phyloP scores from a whole-genome alignment of 2,329 filamentous ascomycete genomes.

The Sordariomycetes sp. region DNA sequence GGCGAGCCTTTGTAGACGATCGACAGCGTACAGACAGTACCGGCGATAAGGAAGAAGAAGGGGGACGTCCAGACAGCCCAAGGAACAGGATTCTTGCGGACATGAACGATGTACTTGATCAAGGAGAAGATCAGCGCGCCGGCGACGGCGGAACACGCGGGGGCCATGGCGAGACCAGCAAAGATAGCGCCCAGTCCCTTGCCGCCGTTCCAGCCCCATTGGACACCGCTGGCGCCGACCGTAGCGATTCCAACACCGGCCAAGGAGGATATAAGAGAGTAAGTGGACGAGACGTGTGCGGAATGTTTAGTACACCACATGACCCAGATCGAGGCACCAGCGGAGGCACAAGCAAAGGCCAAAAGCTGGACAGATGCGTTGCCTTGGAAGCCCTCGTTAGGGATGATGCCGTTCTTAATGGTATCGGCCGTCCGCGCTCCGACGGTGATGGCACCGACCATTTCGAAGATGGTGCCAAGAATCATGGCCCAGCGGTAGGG shows the following conservation, averaged over 20 bases:
- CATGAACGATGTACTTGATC: constrained; percentile 62
- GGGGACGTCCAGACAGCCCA: constrained; percentile 69
- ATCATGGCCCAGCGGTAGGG: constrained; percentile 48
- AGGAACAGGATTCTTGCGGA: constrained; percentile 60
- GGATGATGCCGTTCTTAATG: constrained; percentile 37
- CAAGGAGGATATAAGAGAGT: constrained; percentile 33
- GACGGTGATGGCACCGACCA: constrained; percentile 37
- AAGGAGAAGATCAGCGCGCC: constrained; percentile 61
- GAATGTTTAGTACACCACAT: constrained; percentile 26
- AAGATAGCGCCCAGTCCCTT: constrained; percentile 13
- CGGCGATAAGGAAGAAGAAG: constrained; percentile 70
- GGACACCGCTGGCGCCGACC: constrained; percentile 13
- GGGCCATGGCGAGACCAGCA: constrained; percentile 47
- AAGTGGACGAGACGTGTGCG: constrained; percentile 32
- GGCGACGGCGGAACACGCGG: constrained; percentile 55
- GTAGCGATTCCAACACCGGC: constrained; percentile 35
- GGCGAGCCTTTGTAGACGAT: constrained; percentile 78
- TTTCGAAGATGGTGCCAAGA: constrained; percentile 36
- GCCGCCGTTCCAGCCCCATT: constrained; percentile 10
- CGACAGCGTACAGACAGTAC: constrained; percentile 64
- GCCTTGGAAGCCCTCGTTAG: constrained; percentile 24
- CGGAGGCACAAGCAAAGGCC: constrained; percentile 27
- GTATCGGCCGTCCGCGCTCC: constrained; percentile 37
- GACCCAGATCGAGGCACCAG: constrained; percentile 29
- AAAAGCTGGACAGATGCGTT: constrained; percentile 33